A percentile compares a stretch with the other conserved stretches of the same genome.
Conservation (phyloP, 495 filamentous ascomycete genomes). For the Penicillium taxi region DNA sequence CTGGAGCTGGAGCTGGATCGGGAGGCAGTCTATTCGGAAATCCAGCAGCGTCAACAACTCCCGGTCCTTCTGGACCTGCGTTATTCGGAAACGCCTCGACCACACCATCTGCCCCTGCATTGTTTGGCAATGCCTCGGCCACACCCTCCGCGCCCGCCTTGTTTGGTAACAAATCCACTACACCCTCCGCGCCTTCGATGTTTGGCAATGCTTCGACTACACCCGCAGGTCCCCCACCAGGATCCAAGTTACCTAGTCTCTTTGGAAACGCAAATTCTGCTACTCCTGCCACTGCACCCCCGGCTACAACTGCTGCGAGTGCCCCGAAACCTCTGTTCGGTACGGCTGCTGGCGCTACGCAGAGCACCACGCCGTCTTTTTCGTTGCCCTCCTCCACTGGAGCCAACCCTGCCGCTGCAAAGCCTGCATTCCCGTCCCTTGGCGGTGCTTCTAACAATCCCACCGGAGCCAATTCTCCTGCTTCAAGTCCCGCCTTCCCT, state of each 20-base stretch:
- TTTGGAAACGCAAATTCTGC: constrained; percentile 40
- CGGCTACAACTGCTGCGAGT: constrained; percentile 22
- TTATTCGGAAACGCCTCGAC: constrained; percentile 48
- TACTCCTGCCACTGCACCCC: constrained; percentile 32
- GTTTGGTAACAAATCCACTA: constrained; percentile 49
- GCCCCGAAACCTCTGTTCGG: constrained; percentile 26
- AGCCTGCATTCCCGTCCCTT: constrained; percentile 25
- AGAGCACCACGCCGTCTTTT: constrained; percentile 30
- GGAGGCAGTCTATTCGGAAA: constrained; percentile 34
- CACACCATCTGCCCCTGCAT: constrained; percentile 50
- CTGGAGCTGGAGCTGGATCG: constrained; percentile 13
- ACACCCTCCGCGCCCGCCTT: constrained; percentile 30
- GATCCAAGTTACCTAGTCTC: constrained; percentile 28
- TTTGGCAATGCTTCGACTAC: constrained; percentile 53
- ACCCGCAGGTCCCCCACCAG: constrained; percentile 55
- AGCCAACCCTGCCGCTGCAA: constrained; percentile 20
- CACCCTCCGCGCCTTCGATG: constrained; percentile 38
- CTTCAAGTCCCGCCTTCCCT: no score
- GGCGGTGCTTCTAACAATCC: constrained; percentile 17
- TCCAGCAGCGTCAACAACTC: constrained; percentile 25
- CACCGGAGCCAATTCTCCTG: constrained; percentile 16
- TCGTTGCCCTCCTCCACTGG: constrained; percentile 24
- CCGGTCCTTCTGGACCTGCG: constrained; percentile 28
- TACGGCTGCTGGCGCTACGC: constrained; percentile 28
- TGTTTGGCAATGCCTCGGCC: no score